phyloP scores from a whole-genome alignment of 345 rosid species.

The Ceriops zippeliana region DNA sequence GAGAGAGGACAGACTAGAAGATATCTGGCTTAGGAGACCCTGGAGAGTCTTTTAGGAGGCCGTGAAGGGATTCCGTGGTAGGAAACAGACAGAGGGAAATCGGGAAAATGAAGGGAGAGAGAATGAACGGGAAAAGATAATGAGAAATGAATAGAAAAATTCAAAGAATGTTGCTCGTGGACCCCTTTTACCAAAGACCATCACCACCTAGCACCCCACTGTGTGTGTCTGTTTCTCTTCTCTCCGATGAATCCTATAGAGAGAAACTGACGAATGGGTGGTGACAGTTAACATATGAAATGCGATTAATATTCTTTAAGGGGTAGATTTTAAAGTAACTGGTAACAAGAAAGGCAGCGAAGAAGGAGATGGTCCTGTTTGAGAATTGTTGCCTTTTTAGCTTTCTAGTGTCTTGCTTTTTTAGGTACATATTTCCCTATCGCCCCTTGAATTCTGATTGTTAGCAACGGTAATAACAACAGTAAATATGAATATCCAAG shows the following conservation, averaged over 20 bases:
- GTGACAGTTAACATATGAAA: background rate
- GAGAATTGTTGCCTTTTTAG: background rate
- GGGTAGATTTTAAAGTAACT: background rate
- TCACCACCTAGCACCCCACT: background rate
- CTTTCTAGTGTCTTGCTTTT: too few species aligned
- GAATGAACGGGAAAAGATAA: background rate
- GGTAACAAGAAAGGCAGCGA: background rate
- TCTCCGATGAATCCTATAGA: background rate
- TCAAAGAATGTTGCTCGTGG: conserved; percentile 3
- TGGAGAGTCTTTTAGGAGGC: conserved; percentile 2
- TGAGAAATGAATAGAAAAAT: background rate
- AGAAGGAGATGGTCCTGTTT: background rate
- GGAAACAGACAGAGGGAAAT: background rate
- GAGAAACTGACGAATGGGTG: conserved; percentile 3
- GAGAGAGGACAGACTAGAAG: background rate
- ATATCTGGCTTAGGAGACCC: background rate
- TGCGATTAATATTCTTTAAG: background rate
- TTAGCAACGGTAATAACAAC: too few species aligned
- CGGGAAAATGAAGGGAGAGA: background rate
- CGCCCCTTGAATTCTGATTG: too few species aligned
- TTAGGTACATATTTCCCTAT: too few species aligned
- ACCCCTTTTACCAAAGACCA: background rate
- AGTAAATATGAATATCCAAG: too few species aligned
- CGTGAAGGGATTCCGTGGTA: conserved; percentile 8
- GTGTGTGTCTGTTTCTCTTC: background rate